Evolutionary conservation across 2,329 filamentous ascomycete genomes (phyloP).

Genomic region (Tolypocladium sp.): DNA sequence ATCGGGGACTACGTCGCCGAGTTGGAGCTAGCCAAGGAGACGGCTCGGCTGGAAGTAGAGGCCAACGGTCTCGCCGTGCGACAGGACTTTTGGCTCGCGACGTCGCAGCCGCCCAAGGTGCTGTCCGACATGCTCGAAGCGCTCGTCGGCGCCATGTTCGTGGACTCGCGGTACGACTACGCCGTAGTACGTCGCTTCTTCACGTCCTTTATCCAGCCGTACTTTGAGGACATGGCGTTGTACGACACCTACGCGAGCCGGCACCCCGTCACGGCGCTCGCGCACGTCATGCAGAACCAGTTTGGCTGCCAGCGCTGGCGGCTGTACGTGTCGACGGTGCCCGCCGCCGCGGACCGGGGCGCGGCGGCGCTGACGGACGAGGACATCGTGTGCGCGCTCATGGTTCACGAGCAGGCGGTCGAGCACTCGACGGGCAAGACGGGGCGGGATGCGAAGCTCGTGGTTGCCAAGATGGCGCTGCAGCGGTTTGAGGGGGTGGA

Average conservation of each 20-base stretch:
- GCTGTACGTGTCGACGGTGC: conserved; percentile 38
- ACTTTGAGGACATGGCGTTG: conserved; percentile 76
- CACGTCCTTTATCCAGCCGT: conserved; percentile 60
- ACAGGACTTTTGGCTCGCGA: conserved; percentile 59
- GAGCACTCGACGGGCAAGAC: conserved; percentile 53
- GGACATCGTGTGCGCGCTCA: conserved; percentile 60
- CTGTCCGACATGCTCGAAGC: conserved; percentile 85
- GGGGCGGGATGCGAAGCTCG: conserved; percentile 63
- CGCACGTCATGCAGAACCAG: conserved; percentile 51
- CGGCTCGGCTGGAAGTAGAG: conserved; percentile 22
- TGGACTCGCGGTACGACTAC: conserved; percentile 79
- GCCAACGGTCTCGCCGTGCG: conserved; percentile 18
- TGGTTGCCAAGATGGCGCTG: conserved; percentile 52
- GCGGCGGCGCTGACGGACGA: conserved; percentile 27
- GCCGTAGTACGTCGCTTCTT: conserved; percentile 69
- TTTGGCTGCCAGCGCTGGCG: conserved; percentile 57
- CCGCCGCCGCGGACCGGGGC: conserved; percentile 29
- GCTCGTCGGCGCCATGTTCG: conserved; percentile 82
- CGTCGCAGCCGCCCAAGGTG: conserved; percentile 57
- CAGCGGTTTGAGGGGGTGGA: conserved; percentile 32
- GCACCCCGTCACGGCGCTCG: conserved; percentile 71
- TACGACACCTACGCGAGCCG: conserved; percentile 84
- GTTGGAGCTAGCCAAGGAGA: conserved; percentile 40
- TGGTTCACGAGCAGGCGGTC: conserved; percentile 66
- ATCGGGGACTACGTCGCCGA: conserved; percentile 48